Percentiles rank a stretch among this genome's conserved stretches.
Conservation (phyloP, 139 green algal genomes). For the Chara braunii region DNA sequence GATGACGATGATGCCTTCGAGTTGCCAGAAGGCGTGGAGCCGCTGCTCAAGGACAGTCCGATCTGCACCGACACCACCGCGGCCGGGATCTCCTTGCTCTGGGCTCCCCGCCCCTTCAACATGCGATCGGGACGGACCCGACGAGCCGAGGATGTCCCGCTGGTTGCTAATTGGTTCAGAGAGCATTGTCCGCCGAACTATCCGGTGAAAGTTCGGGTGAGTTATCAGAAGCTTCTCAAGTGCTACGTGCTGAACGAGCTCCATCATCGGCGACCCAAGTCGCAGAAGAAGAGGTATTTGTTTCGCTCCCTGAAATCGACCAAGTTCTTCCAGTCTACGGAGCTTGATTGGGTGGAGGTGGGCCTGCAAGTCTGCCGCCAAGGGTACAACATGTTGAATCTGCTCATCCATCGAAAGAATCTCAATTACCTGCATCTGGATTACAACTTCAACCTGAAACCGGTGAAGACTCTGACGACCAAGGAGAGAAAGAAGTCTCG, state of each 20-base stretch:
- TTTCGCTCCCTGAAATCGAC: constrained; percentile 81
- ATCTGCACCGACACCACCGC: constrained; percentile 83
- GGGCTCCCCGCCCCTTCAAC: constrained; percentile 91
- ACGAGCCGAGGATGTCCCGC: constrained; percentile 83
- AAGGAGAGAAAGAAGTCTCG: constrained; percentile 99
- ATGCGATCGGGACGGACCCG: constrained; percentile 72
- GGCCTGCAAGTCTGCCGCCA: constrained; percentile 96
- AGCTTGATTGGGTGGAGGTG: constrained; percentile 99
- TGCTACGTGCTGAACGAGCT: constrained; percentile 94
- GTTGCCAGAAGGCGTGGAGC: constrained; percentile 75
- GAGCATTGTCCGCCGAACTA: constrained; percentile 72
- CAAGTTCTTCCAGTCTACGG: constrained; percentile 99
- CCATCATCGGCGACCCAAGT: constrained; percentile 82
- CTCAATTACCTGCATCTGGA: constrained; percentile 98
- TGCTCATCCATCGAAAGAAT: constrained; percentile 99
- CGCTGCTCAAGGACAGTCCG: constrained; percentile 33
- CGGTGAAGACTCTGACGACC: constrained; percentile 99
- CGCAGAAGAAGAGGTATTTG: constrained; percentile 81
- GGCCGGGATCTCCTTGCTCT: constrained; percentile 85
- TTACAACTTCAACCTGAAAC: constrained; percentile 99
- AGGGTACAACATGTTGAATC: constrained; percentile 99
- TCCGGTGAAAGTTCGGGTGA: constrained; percentile 93
- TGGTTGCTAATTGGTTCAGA: constrained; percentile 91
- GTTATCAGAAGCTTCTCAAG: constrained; percentile 99
- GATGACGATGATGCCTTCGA: constrained; percentile 79